phyloP scores from a whole-genome alignment of 345 rosid genomes.

The Sapria himalayana region DNA sequence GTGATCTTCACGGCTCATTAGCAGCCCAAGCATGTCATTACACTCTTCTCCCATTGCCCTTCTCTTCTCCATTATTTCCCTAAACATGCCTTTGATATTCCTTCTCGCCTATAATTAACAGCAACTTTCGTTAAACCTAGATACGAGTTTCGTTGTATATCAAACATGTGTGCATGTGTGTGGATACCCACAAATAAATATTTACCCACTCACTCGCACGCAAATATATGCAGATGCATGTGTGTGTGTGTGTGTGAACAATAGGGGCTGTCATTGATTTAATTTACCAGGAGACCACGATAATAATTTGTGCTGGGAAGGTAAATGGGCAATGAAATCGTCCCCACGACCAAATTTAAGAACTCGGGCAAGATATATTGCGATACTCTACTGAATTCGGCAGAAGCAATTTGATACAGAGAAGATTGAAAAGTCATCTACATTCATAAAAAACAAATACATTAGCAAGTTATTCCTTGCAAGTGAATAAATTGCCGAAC shows the following conservation, averaged over 20 bases:
- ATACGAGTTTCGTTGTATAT: too few species aligned
- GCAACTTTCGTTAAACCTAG: too few species aligned
- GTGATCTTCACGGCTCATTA: slow-evolving; percentile 27
- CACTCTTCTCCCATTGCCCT: slow-evolving; percentile 21
- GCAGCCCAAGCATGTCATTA: slow-evolving; percentile 44
- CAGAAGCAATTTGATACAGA: slow-evolving; percentile 29
- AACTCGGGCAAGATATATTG: slow-evolving; percentile 34
- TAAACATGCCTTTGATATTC: slow-evolving; percentile 20
- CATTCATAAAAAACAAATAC: background rate
- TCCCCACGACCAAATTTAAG: slow-evolving; percentile 51
- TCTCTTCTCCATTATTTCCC: slow-evolving; percentile 27
- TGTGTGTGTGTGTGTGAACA: too few species aligned
- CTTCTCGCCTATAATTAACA: slow-evolving; percentile 38
- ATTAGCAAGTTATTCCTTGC: too few species aligned
- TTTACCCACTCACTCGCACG: too few species aligned
- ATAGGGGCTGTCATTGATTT: too few species aligned
- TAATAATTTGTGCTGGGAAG: slow-evolving; percentile 62
- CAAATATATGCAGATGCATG: too few species aligned
- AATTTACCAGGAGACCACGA: slow-evolving; percentile 40
- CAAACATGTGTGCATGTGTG: too few species aligned
- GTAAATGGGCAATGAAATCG: slow-evolving; percentile 56
- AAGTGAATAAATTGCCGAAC: too few species aligned
- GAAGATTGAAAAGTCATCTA: slow-evolving; percentile 58
- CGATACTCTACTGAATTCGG: slow-evolving; percentile 17
- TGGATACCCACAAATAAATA: too few species aligned